Evolutionary conservation across 208 protist genomes (phyloP), one percentile per base, ranked within the genome.

Genomic region (Trypanosoma rangeli): DNA sequence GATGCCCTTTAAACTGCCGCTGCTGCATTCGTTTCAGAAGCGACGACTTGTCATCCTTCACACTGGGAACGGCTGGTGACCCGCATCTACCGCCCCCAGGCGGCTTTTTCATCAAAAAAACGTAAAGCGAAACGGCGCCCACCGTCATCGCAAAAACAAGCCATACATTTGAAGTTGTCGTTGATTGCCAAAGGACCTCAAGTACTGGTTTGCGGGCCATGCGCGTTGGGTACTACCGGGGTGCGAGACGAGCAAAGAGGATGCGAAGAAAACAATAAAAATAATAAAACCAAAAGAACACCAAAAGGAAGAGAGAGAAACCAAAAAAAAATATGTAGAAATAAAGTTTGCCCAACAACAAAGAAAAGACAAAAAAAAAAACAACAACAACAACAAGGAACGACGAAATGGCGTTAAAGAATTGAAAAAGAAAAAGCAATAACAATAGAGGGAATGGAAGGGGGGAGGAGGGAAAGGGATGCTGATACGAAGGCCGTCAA

Each of bases 61-160:
- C 24, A 58, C 56, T 59, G 72, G 64, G 13, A 68, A 22, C 46
- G n/a, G 0, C n/a, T 46, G 16, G 35, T 12, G 16, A 1, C 18
- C 7, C 20, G 15, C 56, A 24, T 39, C 42, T 12, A 7, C 33
- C 52, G 22, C 5, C 29, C 50, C 50, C 26, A 28, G 13, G n/a
- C 39, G 15, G 53, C 57, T 62, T 71, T 44, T 44, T 81, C 60
- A 58, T 72, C 79, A 62, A 80, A 79, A 74, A 88, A 69, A 64
- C 83, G 85, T 44, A 93, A 61, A 50, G 77, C 76, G 66, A 78
- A 20, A 89, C 79, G 0, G 83, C 87, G 16, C 85, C 87, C 56
- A 90, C 79, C 2, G 80, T 77, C 44, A 84, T 56, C 3, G 78
- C 59, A 35, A 64, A 76, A 9, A 91, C 65, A 12, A 89, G 28